phyloP scores from a whole-genome alignment of 495 filamentous ascomycete species.

The Annulohypoxylon moriforme region DNA sequence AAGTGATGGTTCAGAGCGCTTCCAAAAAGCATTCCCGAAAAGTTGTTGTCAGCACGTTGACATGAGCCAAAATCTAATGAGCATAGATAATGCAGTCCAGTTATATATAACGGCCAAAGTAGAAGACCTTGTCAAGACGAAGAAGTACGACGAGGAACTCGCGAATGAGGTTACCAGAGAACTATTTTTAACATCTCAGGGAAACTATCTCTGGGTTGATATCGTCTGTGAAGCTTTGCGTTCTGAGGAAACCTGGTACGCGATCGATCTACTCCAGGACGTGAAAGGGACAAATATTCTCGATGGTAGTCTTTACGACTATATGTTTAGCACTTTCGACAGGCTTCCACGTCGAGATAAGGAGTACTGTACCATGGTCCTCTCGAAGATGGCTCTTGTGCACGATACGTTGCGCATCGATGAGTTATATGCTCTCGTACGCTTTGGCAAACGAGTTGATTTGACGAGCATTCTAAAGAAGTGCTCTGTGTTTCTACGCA shows the following conservation, averaged over 20 bases:
- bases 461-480: background rate
- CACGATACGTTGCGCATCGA: background rate
- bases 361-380: background rate
- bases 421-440: background rate
- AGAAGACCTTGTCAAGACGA: background rate
- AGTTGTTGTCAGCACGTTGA: background rate
- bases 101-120: background rate
- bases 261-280: background rate
- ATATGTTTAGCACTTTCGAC: background rate
- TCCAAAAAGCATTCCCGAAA: background rate
- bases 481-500: background rate
- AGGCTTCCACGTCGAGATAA: background rate
- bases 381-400: background rate
- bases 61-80: background rate
- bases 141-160: background rate
- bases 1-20: background rate
- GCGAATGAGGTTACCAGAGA: background rate
- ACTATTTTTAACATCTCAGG: background rate
- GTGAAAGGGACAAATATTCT: background rate
- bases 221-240: background rate
- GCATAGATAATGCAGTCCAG: background rate
- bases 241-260: background rate
- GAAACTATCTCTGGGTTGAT: slow-evolving; percentile 5
- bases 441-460: background rate
- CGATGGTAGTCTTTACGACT: background rate